Base-by-base conservation (phyloP, 1,284 basidiomycete genomes). In the Ustilago bromivora region DNA sequence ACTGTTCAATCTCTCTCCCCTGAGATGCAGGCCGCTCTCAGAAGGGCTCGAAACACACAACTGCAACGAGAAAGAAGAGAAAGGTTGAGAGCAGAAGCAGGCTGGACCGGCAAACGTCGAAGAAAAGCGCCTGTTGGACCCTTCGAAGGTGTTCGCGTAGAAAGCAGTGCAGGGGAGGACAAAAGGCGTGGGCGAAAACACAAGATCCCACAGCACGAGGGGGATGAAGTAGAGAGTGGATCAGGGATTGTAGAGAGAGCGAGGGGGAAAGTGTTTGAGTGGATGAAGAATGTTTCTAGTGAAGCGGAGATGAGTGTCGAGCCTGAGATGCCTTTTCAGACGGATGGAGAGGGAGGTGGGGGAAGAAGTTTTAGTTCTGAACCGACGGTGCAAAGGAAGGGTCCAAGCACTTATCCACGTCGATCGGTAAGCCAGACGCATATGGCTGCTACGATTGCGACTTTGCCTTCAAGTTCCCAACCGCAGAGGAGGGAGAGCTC, bases 261-360 rank as follows among this genome's bases (percentile, higher is more conserved):
- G 0, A 64, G 43, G 28, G 71, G 71, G 0, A 73, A 73, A 46
- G 71, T 73, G n/a, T 34, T 53, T 1, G 71, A 67, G 35, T 73
- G 71, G 71, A 73, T 73, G 10, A 73, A 73, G 58, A 47, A 36
- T 3, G 63, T 73, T n/a, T 61, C 57, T 31, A 67, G 65, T 54
- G 71, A 73, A 28, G 53, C 65, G 3, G 61, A 41, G 46, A 12
- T 31, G 32, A 65, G 46, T 19, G 59, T 13, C 3, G 59, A 46
- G 13, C 43, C 43, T 15, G 43, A 46, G 19, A 6, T 7, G 4
- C n/a, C 43, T 15, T 46, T 46, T 19, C 43, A 46, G 12, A 15
- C 40, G 13, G 13, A 41, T 41, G 40, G 40, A 19, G n/a, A n/a
- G 12, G 53, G 28, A 35, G 52, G n/a, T 4, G 28, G 31, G 9